Percentiles rank a stretch among this genome's conserved stretches.
Evolutionary conservation across 2,329 filamentous ascomycete species (phyloP).

Genomic region (Colletotrichum sp.): DNA sequence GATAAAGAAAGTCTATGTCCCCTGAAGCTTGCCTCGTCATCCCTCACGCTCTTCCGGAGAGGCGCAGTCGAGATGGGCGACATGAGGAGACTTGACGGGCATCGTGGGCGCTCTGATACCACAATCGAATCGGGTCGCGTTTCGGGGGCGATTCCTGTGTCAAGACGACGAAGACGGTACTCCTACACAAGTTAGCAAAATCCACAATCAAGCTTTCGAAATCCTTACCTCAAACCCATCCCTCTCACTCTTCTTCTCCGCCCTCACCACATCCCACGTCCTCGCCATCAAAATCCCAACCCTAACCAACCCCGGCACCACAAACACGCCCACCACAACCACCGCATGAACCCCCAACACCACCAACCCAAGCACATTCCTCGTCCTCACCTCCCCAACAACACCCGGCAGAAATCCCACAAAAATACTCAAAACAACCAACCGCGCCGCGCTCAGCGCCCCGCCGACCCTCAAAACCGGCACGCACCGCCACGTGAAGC

Average conservation of each 20-base stretch:
- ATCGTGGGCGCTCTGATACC: background rate
- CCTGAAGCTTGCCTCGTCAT: background rate
- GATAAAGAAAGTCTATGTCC: background rate
- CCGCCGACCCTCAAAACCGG: background rate
- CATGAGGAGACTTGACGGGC: background rate
- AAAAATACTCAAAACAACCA: background rate
- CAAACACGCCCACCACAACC: background rate
- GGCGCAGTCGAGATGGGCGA: background rate
- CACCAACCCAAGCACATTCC: background rate
- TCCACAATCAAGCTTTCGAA: background rate
- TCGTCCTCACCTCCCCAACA: background rate
- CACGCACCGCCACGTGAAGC: constrained; percentile 52
- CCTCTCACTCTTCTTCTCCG: background rate
- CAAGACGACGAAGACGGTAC: background rate
- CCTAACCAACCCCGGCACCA: background rate
- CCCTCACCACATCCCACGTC: background rate
- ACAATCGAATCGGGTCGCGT: fast-evolving
- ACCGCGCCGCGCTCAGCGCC: background rate
- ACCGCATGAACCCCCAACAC: background rate
- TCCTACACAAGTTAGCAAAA: background rate
- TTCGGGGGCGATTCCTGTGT: background rate
- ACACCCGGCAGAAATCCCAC: background rate
- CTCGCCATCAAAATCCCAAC: background rate
- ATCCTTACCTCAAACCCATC: background rate
- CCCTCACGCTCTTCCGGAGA: background rate